Evolutionary conservation across 768 basidiomycete species (phyloP), one percentile per base, ranked within the genome.

Genomic region (Pleurotus citrinopileatus): DNA sequence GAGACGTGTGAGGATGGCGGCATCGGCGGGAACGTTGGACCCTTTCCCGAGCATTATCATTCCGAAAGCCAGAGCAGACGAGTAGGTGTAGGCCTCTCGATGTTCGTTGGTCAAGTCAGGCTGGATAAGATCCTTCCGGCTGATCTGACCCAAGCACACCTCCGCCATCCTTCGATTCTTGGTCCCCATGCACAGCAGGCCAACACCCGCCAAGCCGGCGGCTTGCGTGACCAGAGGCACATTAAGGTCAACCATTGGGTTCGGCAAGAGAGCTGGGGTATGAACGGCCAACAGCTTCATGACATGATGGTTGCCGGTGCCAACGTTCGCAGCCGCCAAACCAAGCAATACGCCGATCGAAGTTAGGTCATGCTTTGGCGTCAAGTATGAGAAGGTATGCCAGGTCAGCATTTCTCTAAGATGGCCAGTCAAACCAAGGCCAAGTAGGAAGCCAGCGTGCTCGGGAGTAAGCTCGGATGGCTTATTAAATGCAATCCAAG

Each of bases 11-110:
- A 95, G 70, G 44, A 91, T 73, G 9, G 77, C 74, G 54, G 85
- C 68, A 59, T 97, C 95, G 1, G 91, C 91, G 1, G 89, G 89
- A 28, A 87, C 84, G 6, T 78, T 76, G 0, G 83, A 77, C 1
- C 97, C 95, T 60, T 86, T 86, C 4, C 92, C 95, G 13, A 98
- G 80, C 89, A 98, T 96, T 68, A 96, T 88, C 84, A 97, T 90
- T 3, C 97, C 97, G 63, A 97, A 97, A 0, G 91, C 87, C 26
- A 97, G 79, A 7, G 91, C 92, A 2, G 93, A 84, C 2, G 92
- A 82, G 58, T 91, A 87, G 0, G 94, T 89, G 64, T 98, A 98
- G 1, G 94, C 87, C 64, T 98, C 97, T 34, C 91, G 84, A 65
- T 94, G 86, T 59, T 95, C 93, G 59, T 87, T 88, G 63, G 86